Conservation (phyloP, 2,329 filamentous ascomycete species). For the Xylaria sp. region DNA sequence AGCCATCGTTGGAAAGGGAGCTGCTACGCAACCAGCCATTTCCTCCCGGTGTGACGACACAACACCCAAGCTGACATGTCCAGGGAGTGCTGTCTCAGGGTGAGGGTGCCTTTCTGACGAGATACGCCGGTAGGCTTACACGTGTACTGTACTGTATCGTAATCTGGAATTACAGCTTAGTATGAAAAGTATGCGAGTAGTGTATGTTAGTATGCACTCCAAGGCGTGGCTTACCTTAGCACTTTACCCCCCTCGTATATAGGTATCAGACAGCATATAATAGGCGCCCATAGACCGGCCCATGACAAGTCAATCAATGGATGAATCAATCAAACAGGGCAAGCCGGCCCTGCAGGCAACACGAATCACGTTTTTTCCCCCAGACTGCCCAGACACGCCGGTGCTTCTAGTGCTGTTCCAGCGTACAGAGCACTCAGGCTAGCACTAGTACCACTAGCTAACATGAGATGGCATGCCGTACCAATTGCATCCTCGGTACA, state of each 20-base stretch:
- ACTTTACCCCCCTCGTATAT: background rate
- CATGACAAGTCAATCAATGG: conserved; percentile 15
- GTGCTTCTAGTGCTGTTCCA: conserved; percentile 18
- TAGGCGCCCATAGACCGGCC: background rate
- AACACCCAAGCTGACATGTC: conserved; percentile 28
- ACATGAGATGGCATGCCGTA: conserved; percentile 9
- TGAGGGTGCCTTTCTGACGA: conserved; percentile 27
- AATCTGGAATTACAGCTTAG: conserved; percentile 24
- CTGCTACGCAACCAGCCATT: conserved; percentile 4
- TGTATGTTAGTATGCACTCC: background rate
- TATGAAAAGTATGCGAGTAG: conserved; percentile 9
- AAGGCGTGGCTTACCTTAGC: conserved; percentile 20
- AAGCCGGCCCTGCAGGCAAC: conserved; percentile 37
- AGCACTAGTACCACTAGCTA: conserved; percentile 12
- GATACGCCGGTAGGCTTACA: conserved; percentile 34
- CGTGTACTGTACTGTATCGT: conserved; percentile 24
- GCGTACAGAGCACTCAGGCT: conserved; percentile 10
- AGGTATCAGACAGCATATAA: background rate
- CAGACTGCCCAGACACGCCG: conserved; percentile 34
- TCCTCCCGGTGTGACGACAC: conserved; percentile 7
- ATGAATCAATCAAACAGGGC: conserved; percentile 24
- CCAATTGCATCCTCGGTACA: background rate
- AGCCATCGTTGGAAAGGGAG: background rate
- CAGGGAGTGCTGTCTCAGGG: conserved; percentile 31
- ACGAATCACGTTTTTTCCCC: conserved; percentile 39